A percentile compares a stretch with the other conserved stretches of the same genome.
Conservation (phyloP, 495 filamentous ascomycete genomes). For the Xylaria longipes region DNA sequence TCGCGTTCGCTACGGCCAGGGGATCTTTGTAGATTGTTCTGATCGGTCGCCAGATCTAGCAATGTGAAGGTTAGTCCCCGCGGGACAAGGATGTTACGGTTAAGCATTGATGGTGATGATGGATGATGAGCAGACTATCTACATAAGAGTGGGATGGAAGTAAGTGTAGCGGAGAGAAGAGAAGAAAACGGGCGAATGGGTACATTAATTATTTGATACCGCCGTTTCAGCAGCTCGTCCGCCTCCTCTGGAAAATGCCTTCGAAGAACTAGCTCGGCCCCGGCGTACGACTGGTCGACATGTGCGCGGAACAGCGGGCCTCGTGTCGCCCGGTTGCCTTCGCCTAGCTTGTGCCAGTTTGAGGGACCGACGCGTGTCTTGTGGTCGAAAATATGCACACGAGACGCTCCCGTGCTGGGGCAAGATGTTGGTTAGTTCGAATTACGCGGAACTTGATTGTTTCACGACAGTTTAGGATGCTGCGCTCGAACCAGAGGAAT, state of each 20-base stretch:
- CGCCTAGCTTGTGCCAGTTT: conserved; percentile 46
- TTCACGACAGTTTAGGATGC: background rate
- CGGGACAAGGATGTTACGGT: background rate
- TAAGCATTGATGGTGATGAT: background rate
- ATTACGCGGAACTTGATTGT: background rate
- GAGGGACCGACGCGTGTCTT: conserved; percentile 66
- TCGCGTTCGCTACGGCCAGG: conserved; percentile 64
- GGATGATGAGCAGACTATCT: background rate
- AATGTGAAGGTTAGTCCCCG: background rate
- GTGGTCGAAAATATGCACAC: conserved; percentile 75
- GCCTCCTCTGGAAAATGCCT: conserved; percentile 65
- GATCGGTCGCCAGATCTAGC: conserved; percentile 69
- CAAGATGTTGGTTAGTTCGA: background rate
- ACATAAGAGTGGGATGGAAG: background rate
- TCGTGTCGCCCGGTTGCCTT: conserved; percentile 50
- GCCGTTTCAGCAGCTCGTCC: conserved; percentile 60
- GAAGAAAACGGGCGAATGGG: background rate
- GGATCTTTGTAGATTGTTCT: conserved; percentile 65
- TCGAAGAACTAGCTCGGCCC: conserved; percentile 61
- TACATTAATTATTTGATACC: conserved; percentile 76
- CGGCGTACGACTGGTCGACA: conserved; percentile 73
- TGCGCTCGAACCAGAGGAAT: background rate
- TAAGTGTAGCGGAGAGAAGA: background rate
- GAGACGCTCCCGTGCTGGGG: conserved; percentile 65
- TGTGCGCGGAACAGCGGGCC: conserved; percentile 71